Base-by-base conservation (phyloP, 202 grass and related monocot species). In the Panicum hallii region DNA sequence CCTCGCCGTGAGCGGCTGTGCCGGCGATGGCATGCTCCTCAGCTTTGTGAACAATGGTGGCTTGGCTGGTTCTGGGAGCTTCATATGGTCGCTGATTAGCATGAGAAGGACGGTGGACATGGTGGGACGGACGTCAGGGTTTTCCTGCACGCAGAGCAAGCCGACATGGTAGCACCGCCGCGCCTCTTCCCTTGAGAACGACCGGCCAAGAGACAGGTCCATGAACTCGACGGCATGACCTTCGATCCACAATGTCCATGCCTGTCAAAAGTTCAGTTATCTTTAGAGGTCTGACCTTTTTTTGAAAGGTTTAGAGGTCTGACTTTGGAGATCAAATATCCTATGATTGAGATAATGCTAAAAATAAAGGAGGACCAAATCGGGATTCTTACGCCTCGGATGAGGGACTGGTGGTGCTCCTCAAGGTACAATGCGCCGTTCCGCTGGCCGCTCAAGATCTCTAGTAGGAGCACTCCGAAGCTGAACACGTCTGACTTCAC, bases 91-190 rank as follows among this genome's bases (percentile, higher is more conserved):
- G 81, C 92, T 95, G 60, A 90, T 93, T 62, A 97, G 72, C 89
- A 93, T 94, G 68, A 93, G 89, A 52, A 94, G 54, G 15, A 90
- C 95, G 26, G 6, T 91, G 46, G 95, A 97, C 92, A 97, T 97
- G 67, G 87, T 90, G 0, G 95, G 95, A 9, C 95, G 89, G 19
- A 88, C 82, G 17, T 93, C 89, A 2, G 90, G 87, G 66, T 93
- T 70, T 70, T 90, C 90, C 82, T 97, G 92, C 85, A 94, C 89
- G 63, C 95, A 97, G 1, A 97, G 87, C 17, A 97, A 69, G 22
- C 84, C 95, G 4, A 97, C 79, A 36, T 94, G 92, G 82, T 80
- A 85, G 88, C 90, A 94, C 14, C 92, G 84, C 82, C 64, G 78
- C 1, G 85, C 87, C 88, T 97, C 95, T 13, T 69, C 80, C 68